phyloP scores from a whole-genome alignment of 345 rosid species.

The Murraya koenigii region DNA sequence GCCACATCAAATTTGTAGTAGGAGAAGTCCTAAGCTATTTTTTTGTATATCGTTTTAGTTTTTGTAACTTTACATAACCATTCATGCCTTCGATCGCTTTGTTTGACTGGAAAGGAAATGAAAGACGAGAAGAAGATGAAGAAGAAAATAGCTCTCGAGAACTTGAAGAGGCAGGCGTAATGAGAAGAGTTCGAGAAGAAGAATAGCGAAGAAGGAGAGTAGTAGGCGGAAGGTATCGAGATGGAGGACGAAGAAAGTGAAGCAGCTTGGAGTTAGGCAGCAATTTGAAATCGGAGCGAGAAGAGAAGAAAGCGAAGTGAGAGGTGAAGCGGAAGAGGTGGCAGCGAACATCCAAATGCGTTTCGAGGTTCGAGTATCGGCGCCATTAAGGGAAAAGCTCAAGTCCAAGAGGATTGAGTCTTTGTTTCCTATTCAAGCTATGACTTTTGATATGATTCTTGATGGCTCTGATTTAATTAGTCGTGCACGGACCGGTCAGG shows the following conservation, averaged over 20 bases:
- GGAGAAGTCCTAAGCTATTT: conserved; percentile 26
- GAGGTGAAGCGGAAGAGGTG: conserved; percentile 39
- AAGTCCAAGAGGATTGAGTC: conserved; percentile 76
- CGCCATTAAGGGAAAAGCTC: conserved; percentile 53
- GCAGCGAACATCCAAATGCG: conserved; percentile 50
- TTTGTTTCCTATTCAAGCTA: conserved; percentile 88
- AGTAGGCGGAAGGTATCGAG: conserved; percentile 53
- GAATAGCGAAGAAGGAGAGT: conserved; percentile 27
- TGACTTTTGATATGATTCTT: conserved; percentile 67
- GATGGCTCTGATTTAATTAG: conserved; percentile 89
- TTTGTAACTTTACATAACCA: background rate
- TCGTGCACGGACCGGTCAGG: conserved; percentile 97
- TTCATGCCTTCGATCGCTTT: conserved; percentile 60
- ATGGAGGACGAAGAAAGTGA: conserved; percentile 59
- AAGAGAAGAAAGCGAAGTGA: conserved; percentile 48
- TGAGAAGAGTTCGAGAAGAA: conserved; percentile 41
- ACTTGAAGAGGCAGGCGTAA: conserved; percentile 27
- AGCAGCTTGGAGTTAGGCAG: conserved; percentile 68
- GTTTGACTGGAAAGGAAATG: conserved; percentile 30
- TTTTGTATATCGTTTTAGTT: no score
- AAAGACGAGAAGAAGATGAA: conserved; percentile 65
- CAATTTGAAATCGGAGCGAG: conserved; percentile 22
- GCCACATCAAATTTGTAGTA: conserved; percentile 22
- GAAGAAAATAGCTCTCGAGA: conserved; percentile 45
- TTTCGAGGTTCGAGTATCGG: conserved; percentile 74